Evolutionary conservation across 2,329 filamentous ascomycete species (phyloP), one percentile per base, ranked within the genome.

Genomic region (Arthroderma sp.): DNA sequence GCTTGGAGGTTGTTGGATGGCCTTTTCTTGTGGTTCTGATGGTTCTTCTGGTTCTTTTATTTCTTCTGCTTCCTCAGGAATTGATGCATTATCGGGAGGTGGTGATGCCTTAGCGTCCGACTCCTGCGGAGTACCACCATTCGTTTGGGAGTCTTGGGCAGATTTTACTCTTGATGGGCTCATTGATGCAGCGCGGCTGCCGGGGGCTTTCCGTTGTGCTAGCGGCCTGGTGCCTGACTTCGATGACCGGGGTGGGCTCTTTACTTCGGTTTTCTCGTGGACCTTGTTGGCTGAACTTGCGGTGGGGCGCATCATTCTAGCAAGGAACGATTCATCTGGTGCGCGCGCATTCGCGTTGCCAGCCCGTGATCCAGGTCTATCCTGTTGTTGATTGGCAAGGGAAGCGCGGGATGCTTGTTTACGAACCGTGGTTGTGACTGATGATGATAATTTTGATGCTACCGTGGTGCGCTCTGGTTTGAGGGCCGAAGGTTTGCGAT

Each of bases 231-330:
- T 33, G 4, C 42, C 36, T 41, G 44, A 5, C 33, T 38, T 41
- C 28, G 37, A 29, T 6, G 42, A 15, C 45, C 58, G 60, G 4
- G 66, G 61, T 32, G 64, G 63, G 40, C 60, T 63, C 48, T 61
- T 66, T 4, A 56, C 41, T 28, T 70, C 68, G 4, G 64, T 45
- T 50, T 68, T 69, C 10, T 72, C 69, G 41, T 71, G 67, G 9
- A 59, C 56, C 50, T 72, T 72, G 50, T 60, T 69, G 6, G 69
- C 67, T 42, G 68, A 71, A 49, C 68, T 70, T 30, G 68, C 65
- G 8, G 69, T 72, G 22, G 69, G 69, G 4, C 69, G 64, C 66
- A 71, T 72, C 68, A 72, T 71, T 43, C 69, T 59, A 9, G 69
- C 68, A 31, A 72, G 55, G 51, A 72, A 72, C 1, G 65, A 57